Base-by-base conservation (phyloP, 2,329 filamentous ascomycete genomes). In the Venturia aucupariae region DNA sequence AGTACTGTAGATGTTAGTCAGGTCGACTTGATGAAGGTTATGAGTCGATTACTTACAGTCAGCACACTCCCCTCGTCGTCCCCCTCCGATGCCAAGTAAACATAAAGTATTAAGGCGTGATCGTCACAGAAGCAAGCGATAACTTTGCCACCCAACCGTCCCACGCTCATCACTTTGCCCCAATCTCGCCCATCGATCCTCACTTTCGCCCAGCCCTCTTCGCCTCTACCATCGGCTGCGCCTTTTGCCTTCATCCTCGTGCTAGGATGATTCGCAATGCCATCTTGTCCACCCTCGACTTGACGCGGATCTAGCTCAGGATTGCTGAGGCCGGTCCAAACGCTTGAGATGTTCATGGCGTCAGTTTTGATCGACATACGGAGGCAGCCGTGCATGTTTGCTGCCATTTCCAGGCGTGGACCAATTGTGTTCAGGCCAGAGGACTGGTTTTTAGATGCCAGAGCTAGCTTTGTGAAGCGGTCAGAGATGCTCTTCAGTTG, bases 401-500 rank as follows among this genome's bases (percentile, higher is more conserved):
- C 94, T 63, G 88, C 88, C 54, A 97, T 78, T 73, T 96, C 91
- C 3, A 99, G 80, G 71, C 92, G 90, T 0, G 90, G 81, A 4
- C 74, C 72, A 68, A 70, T 22, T 68, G 68, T 64, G 64, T 68
- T 64, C 8, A 71, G 67, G 19, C 78, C 77, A 22, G 73, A 73
- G 32, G 68, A 70, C 3, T 75, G 65, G 0, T 73, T 5, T 19
- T 32, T 39, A 5, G 65, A 41, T 3, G 76, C 72, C 13, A 78
- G 69, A 1, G 90, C 90, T 2, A 97, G 84, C 72, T 90, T 93
- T 51, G 92, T 97, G 77, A 97, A 97, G 63, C 94, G 87, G 75
- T 99, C 94, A 4, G 91, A 96, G 67, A 99, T 94, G 67, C 88
- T 89, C 73, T 97, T 97, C 65, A 99, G 82, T 72, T 97, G 92